These are phyloP conservation scores for Castanospermum australe DNA, from an alignment of 306 rosid genomes.

Conservation along the genomic window DNA sequence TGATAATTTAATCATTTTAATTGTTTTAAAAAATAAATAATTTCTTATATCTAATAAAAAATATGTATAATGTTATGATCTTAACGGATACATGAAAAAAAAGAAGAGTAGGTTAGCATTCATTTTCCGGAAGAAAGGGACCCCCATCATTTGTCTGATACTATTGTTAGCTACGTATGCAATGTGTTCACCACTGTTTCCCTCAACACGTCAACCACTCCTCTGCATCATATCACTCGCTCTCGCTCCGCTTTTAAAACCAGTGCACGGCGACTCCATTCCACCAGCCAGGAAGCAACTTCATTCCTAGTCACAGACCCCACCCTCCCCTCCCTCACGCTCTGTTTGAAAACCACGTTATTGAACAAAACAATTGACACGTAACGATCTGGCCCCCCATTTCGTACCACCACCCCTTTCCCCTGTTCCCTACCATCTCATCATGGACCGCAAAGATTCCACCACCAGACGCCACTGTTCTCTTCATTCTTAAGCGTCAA, in stretches of 20 bases:
- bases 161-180: slow-evolving; percentile 22
- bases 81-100: too few species aligned
- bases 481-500: neutral
- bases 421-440: neutral
- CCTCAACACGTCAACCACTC: too few species aligned
- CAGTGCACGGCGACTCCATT: neutral
- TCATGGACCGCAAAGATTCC: neutral
- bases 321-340: neutral
- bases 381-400: neutral
- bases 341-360: neutral
- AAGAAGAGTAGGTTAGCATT: too few species aligned
- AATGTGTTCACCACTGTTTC: neutral
- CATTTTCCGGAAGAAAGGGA: neutral
- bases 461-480: neutral
- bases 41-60: too few species aligned
- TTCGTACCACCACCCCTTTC: neutral
- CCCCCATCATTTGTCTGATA: neutral
- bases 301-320: neutral
- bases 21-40: too few species aligned
- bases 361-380: neutral
- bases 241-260: neutral
- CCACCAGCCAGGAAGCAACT: too few species aligned
- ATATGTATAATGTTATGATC: too few species aligned
- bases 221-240: neutral
- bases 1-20: too few species aligned